Evolutionary conservation across 768 basidiomycete genomes (phyloP), one percentile per base, ranked within the genome.

Genomic region (Leccinum longicurvipes): DNA sequence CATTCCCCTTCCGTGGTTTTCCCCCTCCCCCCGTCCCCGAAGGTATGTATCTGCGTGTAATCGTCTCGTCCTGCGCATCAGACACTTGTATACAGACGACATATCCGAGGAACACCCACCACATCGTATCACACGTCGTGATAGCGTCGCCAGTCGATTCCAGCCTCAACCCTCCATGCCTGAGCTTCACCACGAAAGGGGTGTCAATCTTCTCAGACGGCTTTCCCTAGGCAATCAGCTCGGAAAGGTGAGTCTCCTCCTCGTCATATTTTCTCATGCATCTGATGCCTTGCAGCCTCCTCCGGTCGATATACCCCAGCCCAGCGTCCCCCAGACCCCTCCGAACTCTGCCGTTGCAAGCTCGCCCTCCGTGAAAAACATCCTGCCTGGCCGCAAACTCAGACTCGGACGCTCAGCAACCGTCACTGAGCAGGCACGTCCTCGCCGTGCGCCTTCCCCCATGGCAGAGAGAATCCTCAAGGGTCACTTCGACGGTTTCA

Each of bases 381-480:
- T 42, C 27, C 25, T 72, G 15, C 72, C 71, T 36, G 65, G 56
- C 55, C 72, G 62, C 60, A 73, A 68, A 51, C 72, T 76, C 14
- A 79, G 77, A 54, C 31, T 31, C 31, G 31, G 31, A 44, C 84
- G 87, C 19, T 80, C 86, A n/a, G 82, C 85, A 4, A 87, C 86
- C 19, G 67, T 86, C 52, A 57, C 50, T 8, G 79, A 78, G 42
- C 66, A 70, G 47, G 74, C 77, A 14, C 79, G 79, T 49, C 79
- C 79, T 10, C 84, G 81, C 53, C 77, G 84, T 58, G 89, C 87
- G 3, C 91, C 90, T 19, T 91, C 89, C 36, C 91, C 91, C 6
- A 93, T 92, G 91, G 92, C 91, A 60, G 91, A 93, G 73, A 79
- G 91, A 56, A 92, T 93, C 57, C 80, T 93, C 62, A 93, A 90